Conservation (phyloP, 768 basidiomycete genomes). For the Leccinum ochraceum region DNA sequence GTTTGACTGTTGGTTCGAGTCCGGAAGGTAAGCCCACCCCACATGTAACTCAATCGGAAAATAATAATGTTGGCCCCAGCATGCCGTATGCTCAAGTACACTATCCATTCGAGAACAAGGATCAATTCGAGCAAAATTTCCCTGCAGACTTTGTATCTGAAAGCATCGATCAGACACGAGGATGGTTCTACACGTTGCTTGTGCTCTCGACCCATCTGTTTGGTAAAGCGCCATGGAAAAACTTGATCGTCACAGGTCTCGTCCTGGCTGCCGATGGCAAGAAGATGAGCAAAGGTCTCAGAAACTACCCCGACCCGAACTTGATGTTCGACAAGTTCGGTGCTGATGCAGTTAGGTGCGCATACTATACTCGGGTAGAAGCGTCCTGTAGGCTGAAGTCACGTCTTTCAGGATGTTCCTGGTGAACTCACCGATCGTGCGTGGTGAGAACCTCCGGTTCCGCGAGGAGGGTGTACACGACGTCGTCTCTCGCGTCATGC, state of each 20-base stretch:
- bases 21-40: slow-evolving; percentile 71
- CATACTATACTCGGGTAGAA: not conserved
- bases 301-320: slow-evolving; percentile 97
- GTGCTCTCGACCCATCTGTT: slow-evolving; percentile 97
- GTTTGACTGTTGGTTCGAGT: slow-evolving; percentile 99
- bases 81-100: slow-evolving; percentile 99
- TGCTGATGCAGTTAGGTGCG: slow-evolving; percentile 89
- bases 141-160: slow-evolving; percentile 98
- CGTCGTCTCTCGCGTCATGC: slow-evolving; percentile 92
- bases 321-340: slow-evolving; percentile 88
- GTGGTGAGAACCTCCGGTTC: slow-evolving; percentile 97
- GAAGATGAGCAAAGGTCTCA: slow-evolving; percentile 99
- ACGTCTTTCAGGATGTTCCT: slow-evolving; percentile 78
- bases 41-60: not conserved
- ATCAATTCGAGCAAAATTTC: slow-evolving; percentile 79
- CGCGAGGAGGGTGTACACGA: slow-evolving; percentile 97
- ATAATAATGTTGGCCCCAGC: slow-evolving; percentile 42
- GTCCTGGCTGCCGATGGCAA: slow-evolving; percentile 96
- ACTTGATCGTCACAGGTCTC: slow-evolving; percentile 93
- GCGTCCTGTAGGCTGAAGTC: not conserved
- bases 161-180: slow-evolving; percentile 98
- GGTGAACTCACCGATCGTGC: slow-evolving; percentile 98
- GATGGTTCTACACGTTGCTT: slow-evolving; percentile 99
- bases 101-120: slow-evolving; percentile 98
- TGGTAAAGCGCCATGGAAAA: slow-evolving; percentile 95